Percentiles rank a stretch among this genome's conserved stretches.
Conservation (phyloP, 208 protist genomes). For the Trypanosoma grayi region DNA sequence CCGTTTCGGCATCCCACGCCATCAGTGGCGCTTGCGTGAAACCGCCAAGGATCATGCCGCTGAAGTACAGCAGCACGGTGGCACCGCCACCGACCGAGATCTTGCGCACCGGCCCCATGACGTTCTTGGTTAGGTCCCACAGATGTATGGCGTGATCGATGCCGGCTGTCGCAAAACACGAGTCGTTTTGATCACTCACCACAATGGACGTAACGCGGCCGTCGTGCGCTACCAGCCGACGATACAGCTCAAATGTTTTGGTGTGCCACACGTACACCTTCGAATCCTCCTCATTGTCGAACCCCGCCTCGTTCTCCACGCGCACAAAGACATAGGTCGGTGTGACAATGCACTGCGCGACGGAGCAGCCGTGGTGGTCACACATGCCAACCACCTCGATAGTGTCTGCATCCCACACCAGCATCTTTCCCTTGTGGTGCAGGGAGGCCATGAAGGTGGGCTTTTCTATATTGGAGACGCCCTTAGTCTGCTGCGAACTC, state of each 20-base stretch:
- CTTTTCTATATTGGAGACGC: background rate
- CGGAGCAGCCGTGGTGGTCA: constrained; percentile 40
- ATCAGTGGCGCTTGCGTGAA: background rate
- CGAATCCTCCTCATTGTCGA: constrained; percentile 45
- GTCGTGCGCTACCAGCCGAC: constrained; percentile 49
- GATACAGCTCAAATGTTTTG: constrained; percentile 35
- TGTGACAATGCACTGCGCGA: constrained; percentile 58
- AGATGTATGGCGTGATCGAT: constrained; percentile 59
- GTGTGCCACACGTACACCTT: constrained; percentile 71
- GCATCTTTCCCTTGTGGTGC: constrained; percentile 64
- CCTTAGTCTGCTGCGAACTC: background rate
- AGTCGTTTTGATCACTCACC: constrained; percentile 33
- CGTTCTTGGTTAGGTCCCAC: constrained; percentile 54
- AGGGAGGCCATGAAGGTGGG: constrained; percentile 37
- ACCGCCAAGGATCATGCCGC: constrained; percentile 12
- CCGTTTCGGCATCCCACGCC: constrained; percentile 19
- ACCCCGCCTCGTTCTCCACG: constrained; percentile 38
- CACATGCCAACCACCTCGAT: constrained; percentile 40
- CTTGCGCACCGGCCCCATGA: constrained; percentile 15
- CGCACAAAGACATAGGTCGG: constrained; percentile 46
- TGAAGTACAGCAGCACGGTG: constrained; percentile 16
- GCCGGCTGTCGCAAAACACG: constrained; percentile 56
- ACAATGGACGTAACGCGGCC: constrained; percentile 59
- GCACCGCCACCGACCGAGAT: constrained; percentile 27
- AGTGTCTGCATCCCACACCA: constrained; percentile 60